phyloP scores from a whole-genome alignment of 1,284 basidiomycete genomes.

The Moesziomyces parantarcticus region DNA sequence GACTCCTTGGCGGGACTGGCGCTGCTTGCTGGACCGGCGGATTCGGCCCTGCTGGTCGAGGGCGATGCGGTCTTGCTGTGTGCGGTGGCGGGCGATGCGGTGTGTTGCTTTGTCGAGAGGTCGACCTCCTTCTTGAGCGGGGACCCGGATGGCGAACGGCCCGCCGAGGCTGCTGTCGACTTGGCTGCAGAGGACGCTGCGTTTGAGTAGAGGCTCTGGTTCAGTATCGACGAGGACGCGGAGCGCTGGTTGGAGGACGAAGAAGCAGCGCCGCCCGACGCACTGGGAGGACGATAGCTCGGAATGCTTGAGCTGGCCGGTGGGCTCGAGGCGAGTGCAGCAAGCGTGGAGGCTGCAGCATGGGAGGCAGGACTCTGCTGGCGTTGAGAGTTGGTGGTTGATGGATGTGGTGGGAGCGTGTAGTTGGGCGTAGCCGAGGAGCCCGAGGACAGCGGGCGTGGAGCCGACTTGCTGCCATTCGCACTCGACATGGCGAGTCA shows the following conservation, averaged over 20 bases:
- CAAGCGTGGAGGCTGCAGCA: slow-evolving; percentile 42
- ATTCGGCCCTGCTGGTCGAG: slow-evolving; percentile 9
- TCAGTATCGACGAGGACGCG: slow-evolving; percentile 23
- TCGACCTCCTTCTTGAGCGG: slow-evolving; percentile 42
- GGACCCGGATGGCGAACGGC: slow-evolving; percentile 18
- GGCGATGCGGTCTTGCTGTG: slow-evolving; percentile 16
- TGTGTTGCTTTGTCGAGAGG: slow-evolving; percentile 7
- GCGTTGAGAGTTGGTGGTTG: slow-evolving; percentile 31
- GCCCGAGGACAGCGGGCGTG: slow-evolving; percentile 15
- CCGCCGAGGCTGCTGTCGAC: not conserved
- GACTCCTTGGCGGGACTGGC: slow-evolving; percentile 11
- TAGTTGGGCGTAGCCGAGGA: slow-evolving; percentile 6
- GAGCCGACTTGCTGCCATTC: slow-evolving; percentile 30
- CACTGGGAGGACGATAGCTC: slow-evolving; percentile 2
- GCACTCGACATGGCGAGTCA: slow-evolving; percentile 25
- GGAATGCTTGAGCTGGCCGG: slow-evolving; percentile 14
- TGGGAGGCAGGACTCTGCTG: slow-evolving; percentile 42
- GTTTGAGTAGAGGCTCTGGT: slow-evolving; percentile 44
- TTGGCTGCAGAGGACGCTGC: slow-evolving; percentile 20
- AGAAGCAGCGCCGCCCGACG: slow-evolving; percentile 6
- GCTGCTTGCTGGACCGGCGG: slow-evolving; percentile 2
- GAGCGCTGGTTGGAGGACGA: slow-evolving; percentile 22
- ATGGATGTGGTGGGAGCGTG: slow-evolving; percentile 37
- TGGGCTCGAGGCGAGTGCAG: slow-evolving; percentile 36
- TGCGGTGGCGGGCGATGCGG: slow-evolving; percentile 7